phyloP scores from a whole-genome alignment of 2,329 filamentous ascomycete species.

The Penicillium sp. region DNA sequence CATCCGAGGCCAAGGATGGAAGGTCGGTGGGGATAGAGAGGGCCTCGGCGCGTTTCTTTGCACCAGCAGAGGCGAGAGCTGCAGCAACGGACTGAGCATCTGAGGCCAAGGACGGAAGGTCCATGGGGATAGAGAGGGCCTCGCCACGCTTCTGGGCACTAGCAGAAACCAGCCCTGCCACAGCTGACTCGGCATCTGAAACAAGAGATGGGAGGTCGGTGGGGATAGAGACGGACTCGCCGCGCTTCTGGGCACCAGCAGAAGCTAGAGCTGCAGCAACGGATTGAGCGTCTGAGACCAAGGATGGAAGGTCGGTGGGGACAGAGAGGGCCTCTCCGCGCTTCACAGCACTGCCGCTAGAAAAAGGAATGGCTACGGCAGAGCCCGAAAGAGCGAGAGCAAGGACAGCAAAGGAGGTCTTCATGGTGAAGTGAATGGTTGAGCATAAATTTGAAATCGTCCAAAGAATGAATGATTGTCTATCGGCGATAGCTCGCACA shows the following conservation, averaged over 20 bases:
- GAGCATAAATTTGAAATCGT: background rate
- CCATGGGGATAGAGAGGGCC: slow-evolving; percentile 8
- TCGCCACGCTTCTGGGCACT: slow-evolving; percentile 5
- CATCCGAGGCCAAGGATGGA: background rate
- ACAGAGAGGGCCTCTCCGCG: slow-evolving; percentile 6
- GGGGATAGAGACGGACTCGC: slow-evolving; percentile 8
- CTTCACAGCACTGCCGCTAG: slow-evolving; percentile 9
- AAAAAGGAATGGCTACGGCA: slow-evolving; percentile 17
- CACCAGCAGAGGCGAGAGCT: too few species aligned
- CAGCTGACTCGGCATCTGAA: background rate
- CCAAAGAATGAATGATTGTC: background rate
- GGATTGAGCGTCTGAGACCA: slow-evolving; percentile 14
- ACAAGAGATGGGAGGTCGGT: slow-evolving; percentile 11
- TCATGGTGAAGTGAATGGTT: slow-evolving; percentile 13
- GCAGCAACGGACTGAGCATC: slow-evolving; percentile 10
- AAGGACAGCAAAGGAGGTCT: slow-evolving; percentile 14
- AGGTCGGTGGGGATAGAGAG: too few species aligned
- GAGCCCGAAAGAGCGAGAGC: slow-evolving; percentile 17
- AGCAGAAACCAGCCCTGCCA: too few species aligned
- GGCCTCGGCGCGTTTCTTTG: too few species aligned
- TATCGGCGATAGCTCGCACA: background rate
- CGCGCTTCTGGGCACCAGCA: slow-evolving; percentile 12
- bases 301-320: slow-evolving; percentile 12
- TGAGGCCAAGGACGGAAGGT: slow-evolving; percentile 10
- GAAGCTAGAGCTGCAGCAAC: slow-evolving; percentile 10